Conservation (phyloP, 225 moss, liverwort and hornwort species). For the Rhytidiadelphus loreus region DNA sequence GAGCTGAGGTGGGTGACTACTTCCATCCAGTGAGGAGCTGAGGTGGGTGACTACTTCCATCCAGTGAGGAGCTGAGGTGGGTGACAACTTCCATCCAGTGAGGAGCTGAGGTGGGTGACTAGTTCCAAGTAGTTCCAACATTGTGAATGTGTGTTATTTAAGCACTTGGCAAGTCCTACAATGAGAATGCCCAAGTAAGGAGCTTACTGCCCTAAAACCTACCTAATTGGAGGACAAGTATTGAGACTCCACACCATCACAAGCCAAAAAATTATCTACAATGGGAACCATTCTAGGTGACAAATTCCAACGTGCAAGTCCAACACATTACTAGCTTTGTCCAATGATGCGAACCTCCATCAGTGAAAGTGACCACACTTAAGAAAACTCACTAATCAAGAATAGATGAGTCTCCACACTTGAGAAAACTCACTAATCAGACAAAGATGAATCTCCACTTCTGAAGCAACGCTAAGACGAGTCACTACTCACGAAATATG, state of each 20-base stretch:
- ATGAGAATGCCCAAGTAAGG: background rate
- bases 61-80: too few relatives aligned
- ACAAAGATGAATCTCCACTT: background rate
- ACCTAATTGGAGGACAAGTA: too few relatives aligned
- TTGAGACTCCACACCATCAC: too few relatives aligned
- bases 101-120: background rate
- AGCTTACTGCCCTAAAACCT: too few relatives aligned
- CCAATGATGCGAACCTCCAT: background rate
- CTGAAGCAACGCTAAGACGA: background rate
- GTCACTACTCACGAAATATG: background rate
- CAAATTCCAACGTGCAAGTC: background rate
- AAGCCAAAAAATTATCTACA: background rate
- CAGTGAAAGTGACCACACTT: background rate
- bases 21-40: background rate
- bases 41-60: background rate
- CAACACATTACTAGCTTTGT: background rate
- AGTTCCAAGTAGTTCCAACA: background rate
- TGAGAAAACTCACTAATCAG: background rate
- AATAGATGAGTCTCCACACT: background rate
- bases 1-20: background rate
- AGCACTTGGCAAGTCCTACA: background rate
- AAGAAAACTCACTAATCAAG: background rate
- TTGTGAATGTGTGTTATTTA: too few relatives aligned
- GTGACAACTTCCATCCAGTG: background rate
- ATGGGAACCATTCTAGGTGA: background rate